Conservation (phyloP, 805 yeast species). For the Grigorovia yakushimaensis region DNA sequence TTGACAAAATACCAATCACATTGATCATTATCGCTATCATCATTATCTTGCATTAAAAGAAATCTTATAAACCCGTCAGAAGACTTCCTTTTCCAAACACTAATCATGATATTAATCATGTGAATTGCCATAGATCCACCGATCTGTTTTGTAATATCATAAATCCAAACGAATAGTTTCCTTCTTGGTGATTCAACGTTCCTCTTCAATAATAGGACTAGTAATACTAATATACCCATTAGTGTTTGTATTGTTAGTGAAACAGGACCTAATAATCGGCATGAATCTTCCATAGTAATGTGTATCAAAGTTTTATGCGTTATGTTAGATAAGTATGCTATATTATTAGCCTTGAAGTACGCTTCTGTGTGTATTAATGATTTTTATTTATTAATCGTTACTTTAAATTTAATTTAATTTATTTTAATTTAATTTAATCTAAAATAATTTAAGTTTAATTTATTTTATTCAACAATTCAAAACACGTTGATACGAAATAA, state of each 20-base stretch:
- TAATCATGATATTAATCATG: conserved; percentile 59
- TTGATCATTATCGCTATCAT: conserved; percentile 45
- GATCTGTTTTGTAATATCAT: conserved; percentile 83
- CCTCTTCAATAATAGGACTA: conserved; percentile 66
- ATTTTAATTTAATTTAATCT: no score
- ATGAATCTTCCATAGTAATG: conserved; percentile 16
- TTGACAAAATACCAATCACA: conserved; percentile 94
- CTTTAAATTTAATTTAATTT: no score
- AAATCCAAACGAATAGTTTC: conserved; percentile 82
- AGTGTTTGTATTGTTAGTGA: conserved; percentile 68
- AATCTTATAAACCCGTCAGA: not conserved
- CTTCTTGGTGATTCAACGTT: conserved; percentile 74
- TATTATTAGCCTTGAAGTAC: no score
- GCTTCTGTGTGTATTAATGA: no score
- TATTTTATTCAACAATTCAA: no score
- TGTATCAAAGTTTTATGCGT: not conserved
- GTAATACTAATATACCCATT: conserved; percentile 68
- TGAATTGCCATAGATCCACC: conserved; percentile 83
- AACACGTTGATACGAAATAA: no score
- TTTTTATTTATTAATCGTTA: no score
- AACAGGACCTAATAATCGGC: conserved; percentile 76
- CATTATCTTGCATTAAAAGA: not conserved
- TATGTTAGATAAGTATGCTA: no score
- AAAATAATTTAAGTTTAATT: no score
- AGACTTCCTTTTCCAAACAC: conserved; percentile 42